phyloP scores from a whole-genome alignment of 108 stramenopile species.

The Pseudonitzschia multiseries region DNA sequence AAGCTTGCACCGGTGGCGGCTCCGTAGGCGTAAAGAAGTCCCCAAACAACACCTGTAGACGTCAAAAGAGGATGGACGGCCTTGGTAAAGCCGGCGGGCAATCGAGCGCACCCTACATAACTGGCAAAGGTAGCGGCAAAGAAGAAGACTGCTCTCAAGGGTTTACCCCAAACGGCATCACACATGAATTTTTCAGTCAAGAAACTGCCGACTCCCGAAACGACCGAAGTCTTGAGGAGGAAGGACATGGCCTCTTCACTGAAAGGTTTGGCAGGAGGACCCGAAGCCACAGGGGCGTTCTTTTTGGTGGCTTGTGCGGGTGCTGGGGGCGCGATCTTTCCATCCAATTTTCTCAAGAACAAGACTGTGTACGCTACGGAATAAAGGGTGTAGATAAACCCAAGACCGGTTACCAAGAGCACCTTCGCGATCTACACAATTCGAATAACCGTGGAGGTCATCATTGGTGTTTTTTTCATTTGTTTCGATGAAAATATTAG shows the following conservation, averaged over 20 bases:
- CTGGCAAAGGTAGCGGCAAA: slow-evolving; percentile 54
- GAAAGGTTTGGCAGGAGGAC: slow-evolving; percentile 56
- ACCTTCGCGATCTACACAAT: slow-evolving; percentile 54
- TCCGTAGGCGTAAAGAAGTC: slow-evolving; percentile 22
- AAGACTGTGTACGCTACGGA: slow-evolving; percentile 63
- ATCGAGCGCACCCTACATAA: slow-evolving; percentile 70
- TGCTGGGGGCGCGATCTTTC: slow-evolving; percentile 14
- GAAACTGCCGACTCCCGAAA: slow-evolving; percentile 42
- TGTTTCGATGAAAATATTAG: too few species aligned
- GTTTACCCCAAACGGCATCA: slow-evolving; percentile 25
- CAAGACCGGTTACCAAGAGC: slow-evolving; percentile 53
- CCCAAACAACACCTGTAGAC: slow-evolving; percentile 41
- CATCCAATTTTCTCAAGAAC: slow-evolving; percentile 42
- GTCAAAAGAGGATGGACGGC: slow-evolving; percentile 76
- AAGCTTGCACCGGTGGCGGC: slow-evolving; percentile 39
- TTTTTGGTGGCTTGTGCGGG: background rate
- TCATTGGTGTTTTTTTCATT: too few species aligned
- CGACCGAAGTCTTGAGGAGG: slow-evolving; percentile 44
- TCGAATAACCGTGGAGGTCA: too few species aligned
- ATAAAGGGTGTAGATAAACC: slow-evolving; percentile 63
- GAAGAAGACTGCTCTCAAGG: slow-evolving; percentile 54
- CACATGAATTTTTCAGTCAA: slow-evolving; percentile 21
- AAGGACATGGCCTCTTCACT: slow-evolving; percentile 42
- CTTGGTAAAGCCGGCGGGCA: slow-evolving; percentile 63
- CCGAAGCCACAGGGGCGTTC: background rate